Evolutionary conservation across 73 alveolate genomes (phyloP), one percentile per base, ranked within the genome.

Genomic region (Symbiodinium pilosum): DNA sequence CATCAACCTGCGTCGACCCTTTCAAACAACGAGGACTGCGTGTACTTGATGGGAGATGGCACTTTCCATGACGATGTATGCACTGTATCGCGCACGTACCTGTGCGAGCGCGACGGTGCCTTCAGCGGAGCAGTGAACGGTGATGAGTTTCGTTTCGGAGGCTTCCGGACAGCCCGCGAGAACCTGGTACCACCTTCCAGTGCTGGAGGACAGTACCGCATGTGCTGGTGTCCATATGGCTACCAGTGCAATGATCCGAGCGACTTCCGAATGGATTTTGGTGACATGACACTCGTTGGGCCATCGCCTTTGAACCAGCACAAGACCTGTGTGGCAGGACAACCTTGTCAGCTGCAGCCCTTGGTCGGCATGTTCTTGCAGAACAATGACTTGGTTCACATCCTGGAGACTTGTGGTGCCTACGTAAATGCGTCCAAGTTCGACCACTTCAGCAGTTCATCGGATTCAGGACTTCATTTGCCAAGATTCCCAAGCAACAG

Each of bases 291-390:
- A 3, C 95, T 88, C 9, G 51, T 88, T 40, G 95, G 95, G 47
- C 95, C 95, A 26, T 20, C 47, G 32, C 95, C 95, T 4, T n/a
- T 89, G 88, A 30, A 41, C 77, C 96, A 89, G 38, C 96, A 89
- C 96, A 89, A 89, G 87, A 89, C 96, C 54, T 89, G 96, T 12
- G 96, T 89, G n/a, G 88, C 96, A 42, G 96, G 96, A 44, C 96
- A 89, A 30, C 88, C 87, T 16, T 89, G 96, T 42, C 7, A 81
- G 41, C 83, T 89, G 28, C n/a, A 41, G 30, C 75, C 56, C 3
- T 87, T 84, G 16, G 20, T 20, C 8, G 96, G 96, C 40, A 69
- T 32, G 2, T 59, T 64, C 42, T 41, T 89, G 96, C 87, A 68
- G 52, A 32, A 68, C n/a, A 36, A 36, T 30, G 96, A 89, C 47